phyloP scores from a whole-genome alignment of 2,329 filamentous ascomycete genomes.

The Beauveria brongniartii region DNA sequence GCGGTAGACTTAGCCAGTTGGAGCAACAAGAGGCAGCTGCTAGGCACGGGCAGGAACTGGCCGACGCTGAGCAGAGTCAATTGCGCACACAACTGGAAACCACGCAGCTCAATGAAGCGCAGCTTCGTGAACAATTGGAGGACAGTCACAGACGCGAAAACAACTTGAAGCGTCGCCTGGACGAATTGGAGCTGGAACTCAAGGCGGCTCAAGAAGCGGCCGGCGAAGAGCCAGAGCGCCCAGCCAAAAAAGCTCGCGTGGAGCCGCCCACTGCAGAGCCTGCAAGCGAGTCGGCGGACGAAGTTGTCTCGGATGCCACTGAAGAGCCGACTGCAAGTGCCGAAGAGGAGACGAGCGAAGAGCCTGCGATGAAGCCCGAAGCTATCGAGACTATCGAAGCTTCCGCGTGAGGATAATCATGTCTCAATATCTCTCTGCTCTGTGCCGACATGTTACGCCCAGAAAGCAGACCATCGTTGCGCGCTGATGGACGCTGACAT shows the following conservation, averaged over 20 bases:
- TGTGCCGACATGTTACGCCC: not conserved
- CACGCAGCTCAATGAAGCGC: constrained; percentile 30
- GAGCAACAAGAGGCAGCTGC: constrained; percentile 68
- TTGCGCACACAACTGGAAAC: constrained; percentile 49
- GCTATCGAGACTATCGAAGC: not conserved
- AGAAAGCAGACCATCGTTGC: not conserved
- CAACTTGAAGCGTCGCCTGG: constrained; percentile 72
- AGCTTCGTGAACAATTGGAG: constrained; percentile 58
- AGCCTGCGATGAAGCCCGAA: not conserved
- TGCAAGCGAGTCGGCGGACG: not conserved
- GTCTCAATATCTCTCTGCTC: not conserved
- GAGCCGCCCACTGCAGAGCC: constrained; percentile 11
- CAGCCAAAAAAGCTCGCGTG: constrained; percentile 22
- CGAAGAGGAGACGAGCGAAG: not conserved
- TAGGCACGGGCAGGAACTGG: constrained; percentile 50
- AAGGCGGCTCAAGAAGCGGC: constrained; percentile 23
- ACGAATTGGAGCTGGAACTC: constrained; percentile 62
- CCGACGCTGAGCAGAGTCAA: constrained; percentile 46
- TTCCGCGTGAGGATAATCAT: not conserved
- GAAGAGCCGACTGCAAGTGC: not conserved
- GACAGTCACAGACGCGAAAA: constrained; percentile 73
- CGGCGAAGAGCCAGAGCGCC: constrained; percentile 16
- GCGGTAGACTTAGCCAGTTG: constrained; percentile 67
- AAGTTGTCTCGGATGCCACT: not conserved
- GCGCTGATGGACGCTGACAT: not conserved